These are phyloP conservation scores for Nicotiana knightiana DNA, from an alignment of 257 asterid species.

Conservation along the genomic window DNA sequence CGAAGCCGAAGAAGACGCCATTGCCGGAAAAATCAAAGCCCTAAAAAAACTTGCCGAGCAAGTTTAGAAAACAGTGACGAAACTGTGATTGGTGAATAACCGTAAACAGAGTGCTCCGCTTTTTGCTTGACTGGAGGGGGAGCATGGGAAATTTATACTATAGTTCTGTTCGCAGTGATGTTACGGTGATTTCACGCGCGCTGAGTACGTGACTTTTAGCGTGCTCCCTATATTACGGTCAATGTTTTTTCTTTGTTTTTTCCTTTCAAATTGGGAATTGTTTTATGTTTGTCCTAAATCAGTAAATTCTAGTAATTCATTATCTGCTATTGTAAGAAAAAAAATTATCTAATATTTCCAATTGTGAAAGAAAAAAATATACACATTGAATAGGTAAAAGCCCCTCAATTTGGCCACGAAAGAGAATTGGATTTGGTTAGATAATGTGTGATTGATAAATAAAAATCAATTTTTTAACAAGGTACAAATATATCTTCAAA, in stretches of 20 bases:
- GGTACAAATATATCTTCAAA: background rate
- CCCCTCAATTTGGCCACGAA: too few relatives aligned
- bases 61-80: background rate
- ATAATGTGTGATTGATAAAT: too few relatives aligned
- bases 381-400: too few relatives aligned
- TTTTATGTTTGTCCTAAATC: background rate
- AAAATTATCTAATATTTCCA: background rate
- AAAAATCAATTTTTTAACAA: background rate
- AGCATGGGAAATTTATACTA: background rate
- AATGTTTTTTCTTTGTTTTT: background rate
- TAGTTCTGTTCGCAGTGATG: background rate
- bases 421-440: too few relatives aligned
- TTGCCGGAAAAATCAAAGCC: conserved; percentile 9
- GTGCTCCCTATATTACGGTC: background rate
- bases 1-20: conserved; percentile 52
- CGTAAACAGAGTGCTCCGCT: background rate
- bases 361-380: too few relatives aligned
- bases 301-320: background rate
- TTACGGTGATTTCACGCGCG: background rate
- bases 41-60: background rate
- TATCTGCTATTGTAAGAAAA: too few relatives aligned
- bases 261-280: background rate
- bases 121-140: background rate
- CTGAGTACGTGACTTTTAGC: background rate
- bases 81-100: background rate